Conservation (phyloP, 768 basidiomycete species). For the Tremella yokohamensis region DNA sequence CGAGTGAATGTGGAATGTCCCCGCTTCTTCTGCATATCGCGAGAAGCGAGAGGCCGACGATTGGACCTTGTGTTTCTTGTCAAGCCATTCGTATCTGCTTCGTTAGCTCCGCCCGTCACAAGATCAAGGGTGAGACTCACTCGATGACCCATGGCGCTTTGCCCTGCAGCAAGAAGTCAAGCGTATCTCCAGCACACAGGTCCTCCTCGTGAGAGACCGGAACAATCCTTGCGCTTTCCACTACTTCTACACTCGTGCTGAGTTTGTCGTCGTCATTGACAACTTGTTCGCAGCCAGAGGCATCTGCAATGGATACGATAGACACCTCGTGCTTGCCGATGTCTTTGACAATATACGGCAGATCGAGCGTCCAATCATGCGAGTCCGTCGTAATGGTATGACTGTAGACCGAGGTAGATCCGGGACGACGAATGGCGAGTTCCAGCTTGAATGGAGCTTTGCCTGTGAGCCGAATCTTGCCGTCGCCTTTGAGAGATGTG, state of each 20-base stretch:
- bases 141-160: slow-evolving; percentile 87
- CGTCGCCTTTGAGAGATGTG: slow-evolving; percentile 65
- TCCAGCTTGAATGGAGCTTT: slow-evolving; percentile 78
- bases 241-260: slow-evolving; percentile 67
- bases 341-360: slow-evolving; percentile 69
- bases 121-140: slow-evolving; percentile 28
- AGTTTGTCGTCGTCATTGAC: slow-evolving; percentile 59
- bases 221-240: slow-evolving; percentile 88
- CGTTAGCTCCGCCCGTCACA: slow-evolving; percentile 5
- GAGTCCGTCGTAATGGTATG: slow-evolving; percentile 52
- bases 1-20: slow-evolving; percentile 78
- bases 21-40: slow-evolving; percentile 73
- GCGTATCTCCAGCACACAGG: slow-evolving; percentile 82
- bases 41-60: slow-evolving; percentile 78
- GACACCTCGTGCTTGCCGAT: slow-evolving; percentile 76
- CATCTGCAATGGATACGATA: slow-evolving; percentile 74
- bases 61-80: slow-evolving; percentile 67
- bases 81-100: slow-evolving; percentile 73
- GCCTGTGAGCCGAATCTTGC: slow-evolving; percentile 73
- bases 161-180: slow-evolving; percentile 91
- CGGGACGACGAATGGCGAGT: slow-evolving; percentile 66
- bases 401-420: slow-evolving; percentile 61
- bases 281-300: slow-evolving; percentile 71
- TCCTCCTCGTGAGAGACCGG: slow-evolving; percentile 74
- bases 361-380: slow-evolving; percentile 66